Conservation (phyloP, 495 filamentous ascomycete genomes). For the Aspergillus indologenus region DNA sequence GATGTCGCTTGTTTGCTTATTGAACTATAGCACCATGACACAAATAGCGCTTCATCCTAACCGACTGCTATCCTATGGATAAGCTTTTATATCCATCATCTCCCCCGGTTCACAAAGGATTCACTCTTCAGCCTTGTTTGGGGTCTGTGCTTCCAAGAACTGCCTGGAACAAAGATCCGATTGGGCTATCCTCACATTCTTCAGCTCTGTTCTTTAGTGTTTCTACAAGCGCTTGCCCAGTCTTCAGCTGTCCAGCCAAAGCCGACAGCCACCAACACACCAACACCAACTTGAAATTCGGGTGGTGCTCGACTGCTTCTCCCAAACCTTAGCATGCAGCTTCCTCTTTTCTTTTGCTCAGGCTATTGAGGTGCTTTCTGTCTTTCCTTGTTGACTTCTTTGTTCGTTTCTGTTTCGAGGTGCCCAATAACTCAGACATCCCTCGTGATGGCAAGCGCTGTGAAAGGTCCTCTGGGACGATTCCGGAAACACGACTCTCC, state of each 20-base stretch:
- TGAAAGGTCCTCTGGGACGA: conserved; percentile 31
- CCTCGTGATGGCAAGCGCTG: conserved; percentile 28
- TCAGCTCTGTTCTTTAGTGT: background rate
- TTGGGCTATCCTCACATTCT: background rate
- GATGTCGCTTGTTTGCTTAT: background rate
- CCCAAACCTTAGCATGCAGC: background rate
- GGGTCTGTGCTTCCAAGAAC: background rate
- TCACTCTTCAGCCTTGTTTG: background rate
- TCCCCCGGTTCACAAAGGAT: background rate
- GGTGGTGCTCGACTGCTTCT: background rate
- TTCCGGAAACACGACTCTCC: conserved; percentile 31
- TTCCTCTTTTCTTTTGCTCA: background rate
- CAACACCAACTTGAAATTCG: background rate
- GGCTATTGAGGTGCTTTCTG: background rate
- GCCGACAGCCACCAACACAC: background rate
- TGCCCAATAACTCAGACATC: background rate
- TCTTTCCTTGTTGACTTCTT: background rate
- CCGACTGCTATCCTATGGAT: background rate
- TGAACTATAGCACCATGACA: background rate
- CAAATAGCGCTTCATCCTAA: background rate
- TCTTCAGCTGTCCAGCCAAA: background rate
- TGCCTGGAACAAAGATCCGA: background rate
- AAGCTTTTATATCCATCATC: conserved; percentile 1
- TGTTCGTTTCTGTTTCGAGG: background rate
- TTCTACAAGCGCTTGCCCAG: background rate